Base-by-base conservation (phyloP, 140 eudicot genomes). In the Stevia rebaudiana region DNA sequence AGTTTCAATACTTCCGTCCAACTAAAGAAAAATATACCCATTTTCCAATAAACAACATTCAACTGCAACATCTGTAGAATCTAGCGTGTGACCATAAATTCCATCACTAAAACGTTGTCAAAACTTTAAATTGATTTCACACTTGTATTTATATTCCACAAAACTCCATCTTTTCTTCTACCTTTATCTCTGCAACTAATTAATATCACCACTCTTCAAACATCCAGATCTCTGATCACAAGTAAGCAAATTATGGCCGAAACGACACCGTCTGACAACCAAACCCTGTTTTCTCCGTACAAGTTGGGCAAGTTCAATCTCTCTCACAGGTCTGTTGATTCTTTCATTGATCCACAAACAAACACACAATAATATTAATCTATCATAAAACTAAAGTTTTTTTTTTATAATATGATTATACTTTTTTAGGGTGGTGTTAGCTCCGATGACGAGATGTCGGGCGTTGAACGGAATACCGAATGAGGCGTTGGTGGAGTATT, bases 401-500 rank as follows among this genome's bases (percentile, higher is more conserved):
- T n/a, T n/a, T n/a, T n/a, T n/a, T n/a, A n/a, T n/a, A n/a, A n/a
- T n/a, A n/a, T n/a, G n/a, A n/a, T n/a, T n/a, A n/a, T n/a, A n/a
- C n/a, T n/a, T n/a, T n/a, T 7, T 54, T 58, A 91, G 98, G 79
- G 98, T 91, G 81, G 98, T 91, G 42, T 78, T 91, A 47, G 96
- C 96, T 54, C 98, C 98, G n/a, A 91, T 88, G 98, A 91, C 98
- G 1, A 80, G 98, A 67, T 87, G 96, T 75, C 78, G 98, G 75
- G 96, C 96, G 37, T 19, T 81, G 42, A 79, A 83, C 46, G 67
- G 71, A 10, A 61, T 85, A 51, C 95, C 98, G 40, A 79, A 85
- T 39, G 63, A 78, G 31, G 92, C 92, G 17, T 28, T 88, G 66
- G 84, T 63, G 15, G 91, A 87, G 73, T 88, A 91, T 68, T 91